Base-by-base conservation (phyloP, 768 basidiomycete genomes). In the Galerina marginata region DNA sequence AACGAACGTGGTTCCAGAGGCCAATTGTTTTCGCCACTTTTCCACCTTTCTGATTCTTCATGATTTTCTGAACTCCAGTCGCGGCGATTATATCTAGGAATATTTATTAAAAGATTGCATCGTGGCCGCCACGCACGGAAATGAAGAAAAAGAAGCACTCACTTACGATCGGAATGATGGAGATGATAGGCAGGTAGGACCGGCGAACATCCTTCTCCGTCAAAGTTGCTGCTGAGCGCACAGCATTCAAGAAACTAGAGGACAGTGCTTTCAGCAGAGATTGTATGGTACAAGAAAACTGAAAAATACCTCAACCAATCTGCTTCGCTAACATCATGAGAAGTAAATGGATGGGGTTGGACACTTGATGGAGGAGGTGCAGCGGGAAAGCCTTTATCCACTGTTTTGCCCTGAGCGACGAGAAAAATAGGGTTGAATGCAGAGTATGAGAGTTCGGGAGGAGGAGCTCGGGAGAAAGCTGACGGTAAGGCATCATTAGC, bases 1-100 rank as follows among this genome's bases (percentile, higher is more conserved):
- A 9, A 49, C 20, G 46, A 69, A 83, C 84, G 38, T 81, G 74
- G 57, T 86, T 86, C 84, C 84, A 85, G 55, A 73, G 67, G 52
- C 81, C 79, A 11, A 85, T 69, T 1, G 80, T 42, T 25, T 82
- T 72, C 9, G 74, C 74, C 9, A 79, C 79, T 3, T 78, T 75
- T 2, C 58, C 65, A 0, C 71, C 66, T 65, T 79, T 83, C 15
- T 68, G 67, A 37, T 60, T 52, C 36, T 65, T 71, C 56, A 73
- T 68, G 60, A 71, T 62, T 40, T 68, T 63, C 16, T 75, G 42
- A 37, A 69, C 70, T 65, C 76, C 76, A 71, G 71, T 49, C 6
- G 69, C 54, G 14, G 65, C 25, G 1, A 71, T 36, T 9, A 56
- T 10, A 47, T 67, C 70, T 73, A 23, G 25, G 26, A 4, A 48